Evolutionary conservation across 2,329 filamentous ascomycete species (phyloP).

Genomic region (Verticillium isaacii): DNA sequence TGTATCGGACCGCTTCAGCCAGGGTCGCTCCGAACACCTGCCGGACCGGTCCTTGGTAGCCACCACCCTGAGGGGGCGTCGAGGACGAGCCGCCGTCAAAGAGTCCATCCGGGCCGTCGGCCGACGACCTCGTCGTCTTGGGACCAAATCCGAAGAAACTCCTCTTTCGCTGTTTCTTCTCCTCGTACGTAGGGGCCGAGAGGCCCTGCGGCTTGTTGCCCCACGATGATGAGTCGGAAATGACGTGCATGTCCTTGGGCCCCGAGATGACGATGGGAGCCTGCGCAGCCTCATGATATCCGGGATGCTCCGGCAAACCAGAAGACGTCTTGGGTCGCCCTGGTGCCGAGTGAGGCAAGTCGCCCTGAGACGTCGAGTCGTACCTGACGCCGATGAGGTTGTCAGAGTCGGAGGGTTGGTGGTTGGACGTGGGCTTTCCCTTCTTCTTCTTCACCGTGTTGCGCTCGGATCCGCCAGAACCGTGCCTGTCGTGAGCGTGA

Average conservation of each 20-base stretch:
- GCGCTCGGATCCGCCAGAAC: conserved; percentile 28
- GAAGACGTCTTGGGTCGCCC: conserved; percentile 30
- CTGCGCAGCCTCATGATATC: conserved; percentile 18
- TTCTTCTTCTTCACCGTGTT: conserved; percentile 20
- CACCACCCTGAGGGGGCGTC: conserved; percentile 32
- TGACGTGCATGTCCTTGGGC: conserved; percentile 78
- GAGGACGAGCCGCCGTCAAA: conserved; percentile 42
- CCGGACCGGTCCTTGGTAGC: conserved; percentile 50
- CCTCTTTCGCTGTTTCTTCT: conserved; percentile 78
- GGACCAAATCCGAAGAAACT: conserved; percentile 68
- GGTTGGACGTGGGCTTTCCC: conserved; percentile 24
- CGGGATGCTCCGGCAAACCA: conserved; percentile 25
- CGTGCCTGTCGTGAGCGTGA: conserved; percentile 32
- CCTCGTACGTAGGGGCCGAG: conserved; percentile 51
- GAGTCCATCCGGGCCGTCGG: conserved; percentile 49
- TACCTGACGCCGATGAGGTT: conserved; percentile 54
- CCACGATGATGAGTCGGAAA: conserved; percentile 79
- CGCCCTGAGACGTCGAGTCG: conserved; percentile 48
- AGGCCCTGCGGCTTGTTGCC: conserved; percentile 64
- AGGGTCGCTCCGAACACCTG: conserved; percentile 83
- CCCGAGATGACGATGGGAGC: conserved; percentile 65
- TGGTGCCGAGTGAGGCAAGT: conserved; percentile 39
- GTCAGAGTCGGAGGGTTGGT: conserved; percentile 35
- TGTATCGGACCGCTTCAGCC: conserved; percentile 79
- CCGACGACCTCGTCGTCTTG: conserved; percentile 49